phyloP scores from a whole-genome alignment of 805 yeast species.

The Saccharomyces paradoxus region DNA sequence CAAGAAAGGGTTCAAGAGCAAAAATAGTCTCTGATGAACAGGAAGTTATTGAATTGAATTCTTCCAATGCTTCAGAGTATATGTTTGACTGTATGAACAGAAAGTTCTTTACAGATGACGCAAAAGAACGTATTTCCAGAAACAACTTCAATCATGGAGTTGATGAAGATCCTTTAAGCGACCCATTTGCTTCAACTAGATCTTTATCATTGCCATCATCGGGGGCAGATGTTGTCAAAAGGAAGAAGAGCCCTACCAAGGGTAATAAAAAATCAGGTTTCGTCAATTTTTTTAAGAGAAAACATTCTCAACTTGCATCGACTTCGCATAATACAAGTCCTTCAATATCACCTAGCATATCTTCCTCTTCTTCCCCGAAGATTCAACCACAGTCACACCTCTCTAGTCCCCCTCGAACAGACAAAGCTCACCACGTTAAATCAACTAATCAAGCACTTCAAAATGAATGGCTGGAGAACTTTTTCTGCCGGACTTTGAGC shows the following conservation, averaged over 20 bases:
- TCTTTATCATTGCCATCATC: background rate
- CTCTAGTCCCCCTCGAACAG: background rate
- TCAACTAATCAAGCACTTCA: conserved; percentile 6
- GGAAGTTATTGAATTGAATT: conserved; percentile 6
- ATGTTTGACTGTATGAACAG: conserved; percentile 20
- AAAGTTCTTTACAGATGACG: conserved; percentile 1
- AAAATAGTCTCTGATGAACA: conserved; percentile 10
- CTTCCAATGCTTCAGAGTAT: conserved; percentile 10
- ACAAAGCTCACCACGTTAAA: conserved; percentile 1
- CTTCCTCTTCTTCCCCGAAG: conserved; percentile 1
- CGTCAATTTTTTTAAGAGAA: conserved; percentile 24
- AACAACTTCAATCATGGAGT: background rate
- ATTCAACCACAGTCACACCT: conserved; percentile 1
- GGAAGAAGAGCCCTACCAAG: background rate
- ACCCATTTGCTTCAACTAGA: background rate
- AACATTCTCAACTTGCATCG: conserved; percentile 8
- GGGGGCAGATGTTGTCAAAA: background rate
- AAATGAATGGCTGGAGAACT: conserved; percentile 22
- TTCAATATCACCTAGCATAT: background rate
- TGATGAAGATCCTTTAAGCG: background rate
- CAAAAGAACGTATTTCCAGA: background rate
- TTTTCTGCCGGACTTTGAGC: conserved; percentile 15
- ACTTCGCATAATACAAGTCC: background rate
- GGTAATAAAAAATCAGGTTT: conserved; percentile 18
- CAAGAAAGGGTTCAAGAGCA: background rate